Percentiles rank a stretch among this genome's conserved stretches.
Evolutionary conservation across 495 filamentous ascomycete species (phyloP).

Genomic region (Hyaloscypha finlandica): DNA sequence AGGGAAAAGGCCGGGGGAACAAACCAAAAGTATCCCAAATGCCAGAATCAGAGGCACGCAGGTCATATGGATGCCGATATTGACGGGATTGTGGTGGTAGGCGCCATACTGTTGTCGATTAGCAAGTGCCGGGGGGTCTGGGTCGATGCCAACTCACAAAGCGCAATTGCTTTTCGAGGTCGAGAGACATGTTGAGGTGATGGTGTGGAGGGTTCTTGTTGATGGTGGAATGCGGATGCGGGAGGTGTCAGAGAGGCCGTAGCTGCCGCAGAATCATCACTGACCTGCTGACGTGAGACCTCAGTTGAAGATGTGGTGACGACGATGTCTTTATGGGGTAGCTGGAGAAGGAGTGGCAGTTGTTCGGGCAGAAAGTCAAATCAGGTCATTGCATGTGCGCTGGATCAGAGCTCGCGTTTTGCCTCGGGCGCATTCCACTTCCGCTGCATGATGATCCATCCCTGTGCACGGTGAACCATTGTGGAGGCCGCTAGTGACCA

Average conservation of each 20-base stretch:
- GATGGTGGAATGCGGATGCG: background rate
- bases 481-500: constrained; percentile 2
- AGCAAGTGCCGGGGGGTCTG: background rate
- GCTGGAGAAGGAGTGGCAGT: background rate
- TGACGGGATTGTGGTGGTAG: constrained; percentile 89
- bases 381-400: constrained; percentile 12
- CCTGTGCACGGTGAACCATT: background rate
- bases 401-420: background rate
- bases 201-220: background rate
- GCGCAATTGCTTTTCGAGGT: constrained; percentile 52
- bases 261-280: constrained; percentile 23
- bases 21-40: constrained; percentile 77
- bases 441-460: background rate
- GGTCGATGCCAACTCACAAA: constrained; percentile 39
- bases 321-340: background rate
- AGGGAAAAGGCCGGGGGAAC: constrained; percentile 25
- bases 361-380: background rate
- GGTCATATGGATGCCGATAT: constrained; percentile 85
- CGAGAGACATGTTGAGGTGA: constrained; percentile 39
- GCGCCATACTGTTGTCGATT: constrained; percentile 74
- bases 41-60: constrained; percentile 87
- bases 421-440: background rate
- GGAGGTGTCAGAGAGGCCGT: constrained; percentile 2
- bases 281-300: background rate
- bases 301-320: background rate